Evolutionary conservation across 805 yeast species (phyloP).

Genomic region (Vanderwaltozyma yarrowii): DNA sequence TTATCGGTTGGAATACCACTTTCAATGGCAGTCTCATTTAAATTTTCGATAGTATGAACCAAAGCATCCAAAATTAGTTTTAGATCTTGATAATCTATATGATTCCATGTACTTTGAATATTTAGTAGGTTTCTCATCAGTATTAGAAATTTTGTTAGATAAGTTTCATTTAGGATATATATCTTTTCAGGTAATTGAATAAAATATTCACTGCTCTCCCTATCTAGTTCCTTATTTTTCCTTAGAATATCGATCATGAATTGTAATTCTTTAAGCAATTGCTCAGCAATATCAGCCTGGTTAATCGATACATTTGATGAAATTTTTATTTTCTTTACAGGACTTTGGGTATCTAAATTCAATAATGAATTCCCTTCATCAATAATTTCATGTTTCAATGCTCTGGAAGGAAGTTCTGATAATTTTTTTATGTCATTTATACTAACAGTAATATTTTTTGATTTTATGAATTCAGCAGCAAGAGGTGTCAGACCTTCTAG

Average conservation of each 20-base stretch:
- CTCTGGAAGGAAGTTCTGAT: background rate
- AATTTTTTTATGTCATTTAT: constrained; percentile 2
- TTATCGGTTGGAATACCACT: background rate
- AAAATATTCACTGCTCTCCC: constrained; percentile 16
- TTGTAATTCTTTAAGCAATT: constrained; percentile 16
- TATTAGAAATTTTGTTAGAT: constrained; percentile 10
- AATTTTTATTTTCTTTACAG: constrained; percentile 11
- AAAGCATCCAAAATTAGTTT: constrained; percentile 12
- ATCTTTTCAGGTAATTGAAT: constrained; percentile 3
- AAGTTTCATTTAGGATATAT: constrained; percentile 9
- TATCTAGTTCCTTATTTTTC: constrained; percentile 5
- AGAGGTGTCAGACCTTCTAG: constrained; percentile 17
- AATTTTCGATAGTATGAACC: constrained; percentile 11
- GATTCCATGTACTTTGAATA: constrained; percentile 6
- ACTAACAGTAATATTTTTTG: constrained; percentile 2
- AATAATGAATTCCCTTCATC: background rate
- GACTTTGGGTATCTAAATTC: background rate
- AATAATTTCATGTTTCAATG: background rate
- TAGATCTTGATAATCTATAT: constrained; percentile 6
- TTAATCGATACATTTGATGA: constrained; percentile 16
- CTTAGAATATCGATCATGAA: constrained; percentile 5
- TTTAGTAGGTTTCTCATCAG: constrained; percentile 12
- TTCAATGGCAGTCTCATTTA: constrained; percentile 2
- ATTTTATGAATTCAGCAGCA: constrained; percentile 11
- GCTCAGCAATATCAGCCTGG: constrained; percentile 12